Evolutionary conservation across 202 grass and related monocot genomes (phyloP).

Genomic region (Elaeis oleifera): DNA sequence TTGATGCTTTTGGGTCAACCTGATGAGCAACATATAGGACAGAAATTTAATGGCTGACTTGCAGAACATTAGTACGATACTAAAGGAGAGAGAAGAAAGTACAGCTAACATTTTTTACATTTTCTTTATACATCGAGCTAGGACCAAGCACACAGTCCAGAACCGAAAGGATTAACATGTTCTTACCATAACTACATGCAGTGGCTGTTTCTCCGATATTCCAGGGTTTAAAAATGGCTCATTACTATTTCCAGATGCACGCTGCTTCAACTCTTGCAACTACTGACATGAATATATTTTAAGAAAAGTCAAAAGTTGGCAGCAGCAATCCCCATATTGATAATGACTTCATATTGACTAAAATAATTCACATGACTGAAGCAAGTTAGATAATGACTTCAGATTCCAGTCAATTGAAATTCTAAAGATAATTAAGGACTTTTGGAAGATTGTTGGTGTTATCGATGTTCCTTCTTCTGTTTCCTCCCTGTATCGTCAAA

Average conservation of each 20-base stretch:
- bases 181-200: constrained; percentile 98
- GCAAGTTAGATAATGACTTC: no score
- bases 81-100: neutral
- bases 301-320: constrained; percentile 30
- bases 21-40: constrained; percentile 31
- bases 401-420: no score
- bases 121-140: no score
- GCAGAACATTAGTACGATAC: neutral
- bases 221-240: constrained; percentile 78
- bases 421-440: no score
- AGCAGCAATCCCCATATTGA: neutral
- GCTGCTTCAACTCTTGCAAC: constrained; percentile 96
- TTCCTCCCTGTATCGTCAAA: no score
- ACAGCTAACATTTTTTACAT: no score
- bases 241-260: constrained; percentile 73
- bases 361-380: no score
- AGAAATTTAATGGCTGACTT: neutral
- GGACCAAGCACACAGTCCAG: no score
- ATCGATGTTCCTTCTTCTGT: no score
- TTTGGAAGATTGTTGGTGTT: no score
- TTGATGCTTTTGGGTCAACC: constrained; percentile 90
- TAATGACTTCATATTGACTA: no score
- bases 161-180: no score
- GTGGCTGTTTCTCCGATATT: constrained; percentile 93
- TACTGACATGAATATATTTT: constrained; percentile 67